These are phyloP conservation scores for Candida rishiriensis DNA, from an alignment of 805 yeast species.

Conservation along the genomic window DNA sequence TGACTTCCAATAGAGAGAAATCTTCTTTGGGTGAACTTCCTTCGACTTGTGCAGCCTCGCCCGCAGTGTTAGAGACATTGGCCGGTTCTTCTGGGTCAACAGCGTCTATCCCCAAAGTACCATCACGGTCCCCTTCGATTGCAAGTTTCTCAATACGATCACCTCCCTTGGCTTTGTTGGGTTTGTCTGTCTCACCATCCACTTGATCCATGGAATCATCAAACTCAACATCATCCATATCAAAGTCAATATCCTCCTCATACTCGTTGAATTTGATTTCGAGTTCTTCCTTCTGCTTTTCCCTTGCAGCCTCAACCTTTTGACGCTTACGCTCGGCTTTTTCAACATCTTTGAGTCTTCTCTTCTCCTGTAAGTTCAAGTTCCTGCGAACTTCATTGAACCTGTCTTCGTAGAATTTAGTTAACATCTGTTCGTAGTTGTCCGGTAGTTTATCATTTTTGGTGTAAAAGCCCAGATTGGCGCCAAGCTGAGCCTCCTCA, in stretches of 20 bases:
- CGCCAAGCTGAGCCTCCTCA: constrained; percentile 30
- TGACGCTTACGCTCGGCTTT: constrained; percentile 27
- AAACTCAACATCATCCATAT: constrained; percentile 23
- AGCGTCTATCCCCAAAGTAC: not conserved
- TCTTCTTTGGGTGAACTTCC: not conserved
- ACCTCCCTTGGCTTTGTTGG: not conserved
- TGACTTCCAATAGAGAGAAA: not conserved
- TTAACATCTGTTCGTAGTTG: constrained; percentile 16
- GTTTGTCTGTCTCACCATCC: not conserved
- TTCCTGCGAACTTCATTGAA: constrained; percentile 21
- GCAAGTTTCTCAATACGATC: constrained; percentile 1
- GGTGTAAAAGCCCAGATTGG: constrained; percentile 29
- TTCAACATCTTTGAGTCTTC: constrained; percentile 24
- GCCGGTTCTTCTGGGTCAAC: too few species aligned
- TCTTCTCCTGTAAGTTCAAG: constrained; percentile 30
- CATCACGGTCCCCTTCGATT: constrained; percentile 1
- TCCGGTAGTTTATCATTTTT: constrained; percentile 19
- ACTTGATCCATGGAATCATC: not conserved
- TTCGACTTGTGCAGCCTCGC: not conserved
- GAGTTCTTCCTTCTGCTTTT: constrained; percentile 14
- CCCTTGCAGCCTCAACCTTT: constrained; percentile 20
- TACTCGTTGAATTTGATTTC: constrained; percentile 18
- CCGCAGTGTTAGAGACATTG: constrained; percentile 6
- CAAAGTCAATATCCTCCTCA: constrained; percentile 30
- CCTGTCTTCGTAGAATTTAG: constrained; percentile 14